Evolutionary conservation across 768 basidiomycete genomes (phyloP).

Genomic region (Arthromyces matolae): DNA sequence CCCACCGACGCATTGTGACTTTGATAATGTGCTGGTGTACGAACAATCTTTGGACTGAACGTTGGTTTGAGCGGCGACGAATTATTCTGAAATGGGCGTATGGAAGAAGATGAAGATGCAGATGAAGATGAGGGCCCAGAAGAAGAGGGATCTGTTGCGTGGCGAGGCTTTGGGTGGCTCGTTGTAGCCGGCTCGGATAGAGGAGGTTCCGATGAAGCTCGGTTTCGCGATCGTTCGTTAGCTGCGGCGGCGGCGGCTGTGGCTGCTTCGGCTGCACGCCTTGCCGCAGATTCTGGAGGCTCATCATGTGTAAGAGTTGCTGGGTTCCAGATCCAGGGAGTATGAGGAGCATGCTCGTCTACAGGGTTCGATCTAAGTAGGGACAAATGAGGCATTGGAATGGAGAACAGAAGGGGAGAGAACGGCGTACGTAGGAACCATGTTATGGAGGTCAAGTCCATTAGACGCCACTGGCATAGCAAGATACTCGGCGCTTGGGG

Average conservation of each 20-base stretch:
- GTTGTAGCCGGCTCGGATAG: not conserved
- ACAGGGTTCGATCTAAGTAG: slow-evolving; percentile 31
- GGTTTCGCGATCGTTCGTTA: slow-evolving; percentile 13
- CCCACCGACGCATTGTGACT: slow-evolving; percentile 19
- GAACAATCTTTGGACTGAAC: slow-evolving; percentile 65
- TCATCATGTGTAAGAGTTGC: slow-evolving; percentile 35
- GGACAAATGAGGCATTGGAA: not conserved
- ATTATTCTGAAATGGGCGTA: slow-evolving; percentile 9
- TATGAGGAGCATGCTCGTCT: slow-evolving; percentile 33
- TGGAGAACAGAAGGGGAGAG: not conserved
- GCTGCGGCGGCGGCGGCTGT: slow-evolving; percentile 14
- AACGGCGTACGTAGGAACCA: slow-evolving; percentile 57
- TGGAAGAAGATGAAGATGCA: slow-evolving; percentile 4
- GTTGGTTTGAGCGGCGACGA: slow-evolving; percentile 49
- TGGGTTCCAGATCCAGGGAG: slow-evolving; percentile 78
- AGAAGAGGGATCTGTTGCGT: slow-evolving; percentile 14
- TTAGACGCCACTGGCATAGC: slow-evolving; percentile 55
- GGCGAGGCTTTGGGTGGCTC: slow-evolving; percentile 5
- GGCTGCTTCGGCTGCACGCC: slow-evolving; percentile 11
- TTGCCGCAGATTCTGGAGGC: slow-evolving; percentile 10
- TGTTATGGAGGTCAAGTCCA: slow-evolving; percentile 59
- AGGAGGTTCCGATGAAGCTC: slow-evolving; percentile 24
- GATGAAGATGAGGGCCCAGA: slow-evolving; percentile 2
- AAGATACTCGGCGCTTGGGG: slow-evolving; percentile 65
- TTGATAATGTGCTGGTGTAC: slow-evolving; percentile 58